Percentiles rank a stretch among this genome's conserved stretches.
phyloP scores from a whole-genome alignment of 2,329 filamentous ascomycete genomes.

The Ploettnerulaceae sp. region DNA sequence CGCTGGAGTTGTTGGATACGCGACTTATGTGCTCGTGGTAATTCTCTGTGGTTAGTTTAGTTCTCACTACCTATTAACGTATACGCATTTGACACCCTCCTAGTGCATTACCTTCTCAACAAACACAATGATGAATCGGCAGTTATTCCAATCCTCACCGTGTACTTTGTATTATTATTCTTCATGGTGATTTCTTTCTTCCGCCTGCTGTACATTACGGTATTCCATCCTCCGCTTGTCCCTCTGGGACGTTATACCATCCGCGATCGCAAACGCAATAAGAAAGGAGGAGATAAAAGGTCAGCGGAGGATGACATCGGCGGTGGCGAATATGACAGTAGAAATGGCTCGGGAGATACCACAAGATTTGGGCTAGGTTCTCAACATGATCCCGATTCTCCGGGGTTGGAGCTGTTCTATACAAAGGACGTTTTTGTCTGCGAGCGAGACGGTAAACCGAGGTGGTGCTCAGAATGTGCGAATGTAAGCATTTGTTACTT shows the following conservation, averaged over 20 bases:
- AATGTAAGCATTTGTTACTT: constrained; percentile 37
- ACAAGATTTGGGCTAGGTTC: constrained; percentile 20
- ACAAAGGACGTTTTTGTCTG: constrained; percentile 80
- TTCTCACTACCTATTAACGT: neutral
- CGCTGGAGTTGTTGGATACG: constrained; percentile 60
- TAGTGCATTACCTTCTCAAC: constrained; percentile 69
- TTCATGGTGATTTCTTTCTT: constrained; percentile 64
- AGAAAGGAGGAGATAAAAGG: constrained; percentile 13
- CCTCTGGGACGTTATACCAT: constrained; percentile 50
- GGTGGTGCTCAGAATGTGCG: constrained; percentile 78
- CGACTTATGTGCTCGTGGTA: constrained; percentile 65
- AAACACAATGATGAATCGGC: constrained; percentile 42
- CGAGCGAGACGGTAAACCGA: constrained; percentile 75
- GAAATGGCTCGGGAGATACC: constrained; percentile 11
- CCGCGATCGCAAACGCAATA: constrained; percentile 21
- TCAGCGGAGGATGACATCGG: constrained; percentile 21
- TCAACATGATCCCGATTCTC: constrained; percentile 48
- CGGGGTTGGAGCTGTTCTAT: constrained; percentile 72
- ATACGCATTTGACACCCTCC: constrained; percentile 19
- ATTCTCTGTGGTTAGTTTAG: constrained; percentile 58
- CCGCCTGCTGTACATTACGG: constrained; percentile 64
- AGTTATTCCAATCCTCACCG: constrained; percentile 63
- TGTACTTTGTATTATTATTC: constrained; percentile 69
- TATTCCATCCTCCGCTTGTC: constrained; percentile 67
- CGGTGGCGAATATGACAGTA: constrained; percentile 22